Base-by-base conservation (phyloP, 2,329 filamentous ascomycete species). In the Juglanconis oblonga region DNA sequence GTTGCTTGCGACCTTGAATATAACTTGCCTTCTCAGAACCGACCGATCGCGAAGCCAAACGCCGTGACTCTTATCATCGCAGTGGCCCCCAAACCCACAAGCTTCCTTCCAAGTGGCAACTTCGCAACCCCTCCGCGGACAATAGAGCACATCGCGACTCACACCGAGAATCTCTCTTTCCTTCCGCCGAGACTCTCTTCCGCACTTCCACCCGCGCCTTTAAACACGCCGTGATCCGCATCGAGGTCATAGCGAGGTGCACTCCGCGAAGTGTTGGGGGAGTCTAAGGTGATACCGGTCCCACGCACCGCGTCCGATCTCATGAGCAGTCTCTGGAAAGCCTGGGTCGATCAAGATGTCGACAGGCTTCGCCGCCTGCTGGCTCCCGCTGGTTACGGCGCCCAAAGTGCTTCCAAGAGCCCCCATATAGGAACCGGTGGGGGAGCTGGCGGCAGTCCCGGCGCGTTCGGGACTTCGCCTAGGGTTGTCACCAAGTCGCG, bases 311-410 rank as follows among this genome's bases (percentile, higher is more conserved):
- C 48, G 36, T 57, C 63, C 47, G 64, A 59, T 65, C 69, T 68
- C 69, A 74, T 98, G 94, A 98, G 91, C 88, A 89, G 92, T 81
- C 87, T 99, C 76, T 97, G 94, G 94, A 93, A 92, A 84, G 91
- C 86, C 75, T 98, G 94, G 76, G 89, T 96, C 82, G 90, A 97
- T 87, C 91, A 97, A 84, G 92, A 99, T 87, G 90, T 97, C 87
- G 93, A 96, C 75, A 87, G 81, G 73, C 98, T 99, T 84, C 89
- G 90, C 79, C 89, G 89, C 80, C 85, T 96, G 73, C 84, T 99
- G 84, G 88, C 88, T 72, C 86, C 86, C 74, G 82, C 88, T 77
- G 81, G 82, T 72, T 82, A 82, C 73, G 82, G 79, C 71, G 72
- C 80, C 64, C 84, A 85, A 68, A 71, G 78, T 61, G 72, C 79